phyloP scores from a whole-genome alignment of 768 basidiomycete genomes.

The Russula emetica region DNA sequence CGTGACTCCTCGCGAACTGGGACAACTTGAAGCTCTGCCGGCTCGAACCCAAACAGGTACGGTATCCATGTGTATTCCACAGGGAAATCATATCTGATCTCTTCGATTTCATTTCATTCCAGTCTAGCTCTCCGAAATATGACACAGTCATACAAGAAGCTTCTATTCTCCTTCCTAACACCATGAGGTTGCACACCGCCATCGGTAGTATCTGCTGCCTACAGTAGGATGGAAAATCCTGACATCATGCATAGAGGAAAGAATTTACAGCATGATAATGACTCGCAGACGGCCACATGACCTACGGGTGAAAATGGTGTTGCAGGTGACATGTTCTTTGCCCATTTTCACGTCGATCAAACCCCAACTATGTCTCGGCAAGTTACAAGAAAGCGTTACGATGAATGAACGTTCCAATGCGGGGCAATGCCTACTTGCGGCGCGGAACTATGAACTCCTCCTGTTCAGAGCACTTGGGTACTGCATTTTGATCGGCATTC shows the following conservation, averaged over 20 bases:
- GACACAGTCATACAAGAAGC: background rate
- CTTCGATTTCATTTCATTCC: conserved; percentile 18
- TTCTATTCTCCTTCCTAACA: conserved; percentile 4
- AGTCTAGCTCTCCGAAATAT: background rate
- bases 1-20: too few species aligned
- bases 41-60: conserved; percentile 10
- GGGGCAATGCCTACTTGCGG: background rate
- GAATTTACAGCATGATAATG: background rate
- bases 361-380: background rate
- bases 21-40: background rate
- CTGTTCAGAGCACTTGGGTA: background rate
- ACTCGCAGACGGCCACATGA: background rate
- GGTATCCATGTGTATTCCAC: conserved; percentile 11
- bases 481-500: background rate
- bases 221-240: background rate
- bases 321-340: background rate
- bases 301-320: background rate
- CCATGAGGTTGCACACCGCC: conserved; percentile 18
- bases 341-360: background rate
- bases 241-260: background rate
- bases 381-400: background rate
- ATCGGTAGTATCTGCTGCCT: background rate
- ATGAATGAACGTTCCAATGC: background rate
- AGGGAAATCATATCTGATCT: conserved; percentile 15
- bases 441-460: background rate